Conservation (phyloP, 2,329 filamentous ascomycete species). For the Fusarium sp. region DNA sequence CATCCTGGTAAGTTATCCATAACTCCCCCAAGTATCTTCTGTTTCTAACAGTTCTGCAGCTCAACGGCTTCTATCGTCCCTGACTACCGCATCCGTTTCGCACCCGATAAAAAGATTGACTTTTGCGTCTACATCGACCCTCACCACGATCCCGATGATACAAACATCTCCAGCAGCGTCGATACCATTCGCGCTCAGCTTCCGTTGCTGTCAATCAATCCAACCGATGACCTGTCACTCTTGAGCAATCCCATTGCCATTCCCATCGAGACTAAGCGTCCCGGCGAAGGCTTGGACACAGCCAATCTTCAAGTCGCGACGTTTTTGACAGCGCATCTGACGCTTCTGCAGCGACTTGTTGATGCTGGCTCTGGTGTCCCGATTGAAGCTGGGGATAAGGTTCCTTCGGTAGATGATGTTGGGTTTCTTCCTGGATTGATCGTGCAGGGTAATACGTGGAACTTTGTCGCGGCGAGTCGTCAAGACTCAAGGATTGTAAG, state of each 20-base stretch:
- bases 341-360: neutral
- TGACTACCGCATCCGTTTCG: conserved; percentile 5
- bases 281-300: conserved; percentile 1
- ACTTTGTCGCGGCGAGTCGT: conserved; percentile 9
- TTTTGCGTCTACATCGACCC: conserved; percentile 12
- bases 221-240: neutral
- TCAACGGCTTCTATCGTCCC: neutral
- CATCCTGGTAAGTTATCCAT: neutral
- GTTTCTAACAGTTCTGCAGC: neutral
- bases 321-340: neutral
- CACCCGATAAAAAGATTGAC: conserved; percentile 24
- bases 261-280: conserved; percentile 30
- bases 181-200: neutral
- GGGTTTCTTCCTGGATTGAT: conserved; percentile 14
- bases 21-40: rapidly evolving
- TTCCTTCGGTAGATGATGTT: neutral
- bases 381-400: neutral
- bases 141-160: neutral
- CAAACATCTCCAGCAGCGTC: neutral
- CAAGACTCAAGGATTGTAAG: conserved; percentile 1
- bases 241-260: conserved; percentile 10
- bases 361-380: neutral
- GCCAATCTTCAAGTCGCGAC: conserved; percentile 11
- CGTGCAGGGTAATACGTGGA: conserved; percentile 15
- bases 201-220: neutral